phyloP scores from a whole-genome alignment of 805 yeast species.

The Torulaspora microellipsoides region DNA sequence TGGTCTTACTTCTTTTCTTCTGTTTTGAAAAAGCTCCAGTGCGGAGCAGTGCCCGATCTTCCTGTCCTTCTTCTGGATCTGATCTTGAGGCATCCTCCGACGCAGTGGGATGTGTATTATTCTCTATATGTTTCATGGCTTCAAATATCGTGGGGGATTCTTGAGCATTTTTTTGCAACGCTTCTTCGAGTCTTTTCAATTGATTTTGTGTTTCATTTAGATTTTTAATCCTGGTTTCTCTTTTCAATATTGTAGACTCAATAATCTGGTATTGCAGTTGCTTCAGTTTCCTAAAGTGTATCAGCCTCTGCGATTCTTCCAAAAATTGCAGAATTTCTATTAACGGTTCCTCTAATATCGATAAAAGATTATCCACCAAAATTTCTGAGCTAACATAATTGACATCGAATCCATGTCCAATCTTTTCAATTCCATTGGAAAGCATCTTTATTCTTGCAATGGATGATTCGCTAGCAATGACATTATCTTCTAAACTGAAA shows the following conservation, averaged over 20 bases:
- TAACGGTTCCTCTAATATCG: conserved; percentile 38
- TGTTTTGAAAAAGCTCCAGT: not conserved
- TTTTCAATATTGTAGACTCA: conserved; percentile 37
- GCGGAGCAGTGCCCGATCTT: conserved; percentile 1
- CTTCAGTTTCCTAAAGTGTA: conserved; percentile 57
- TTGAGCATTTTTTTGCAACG: conserved; percentile 34
- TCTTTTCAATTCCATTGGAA: conserved; percentile 61
- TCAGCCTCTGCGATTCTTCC: conserved; percentile 39
- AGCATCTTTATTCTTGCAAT: conserved; percentile 33
- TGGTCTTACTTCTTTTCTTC: conserved; percentile 2
- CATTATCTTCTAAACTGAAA: conserved; percentile 51
- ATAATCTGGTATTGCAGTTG: conserved; percentile 46
- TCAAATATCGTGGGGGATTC: conserved; percentile 33
- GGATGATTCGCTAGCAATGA: conserved; percentile 55
- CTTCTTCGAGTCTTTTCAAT: conserved; percentile 28
- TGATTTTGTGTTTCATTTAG: conserved; percentile 35
- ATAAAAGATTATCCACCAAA: conserved; percentile 38
- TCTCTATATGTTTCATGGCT: conserved; percentile 11
- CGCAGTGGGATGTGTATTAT: not conserved
- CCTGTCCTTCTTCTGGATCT: not conserved
- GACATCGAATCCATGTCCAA: conserved; percentile 83
- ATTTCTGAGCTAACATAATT: conserved; percentile 51
- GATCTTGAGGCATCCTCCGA: not conserved
- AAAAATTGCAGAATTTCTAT: conserved; percentile 35
- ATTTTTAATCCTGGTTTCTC: conserved; percentile 30